Percentiles rank a stretch among this genome's conserved stretches.
These are phyloP conservation scores for Aspergillus uvarum DNA, from an alignment of 2,329 filamentous ascomycete genomes.

Conservation along the genomic window DNA sequence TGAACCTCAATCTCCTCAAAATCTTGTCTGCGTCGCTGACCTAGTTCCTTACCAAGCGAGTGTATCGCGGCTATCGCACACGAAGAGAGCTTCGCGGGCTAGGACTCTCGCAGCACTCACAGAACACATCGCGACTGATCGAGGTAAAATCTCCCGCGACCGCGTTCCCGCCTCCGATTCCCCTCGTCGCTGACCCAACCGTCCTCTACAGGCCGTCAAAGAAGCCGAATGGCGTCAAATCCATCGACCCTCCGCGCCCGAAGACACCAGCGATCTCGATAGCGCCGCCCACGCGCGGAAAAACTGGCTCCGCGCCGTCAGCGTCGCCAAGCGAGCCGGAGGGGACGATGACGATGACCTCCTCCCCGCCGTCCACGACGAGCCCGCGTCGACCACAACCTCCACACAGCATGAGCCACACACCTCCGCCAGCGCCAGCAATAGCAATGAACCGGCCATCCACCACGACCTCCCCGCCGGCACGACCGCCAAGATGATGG, in stretches of 20 bases:
- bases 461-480: conserved; percentile 55
- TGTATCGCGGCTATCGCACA: conserved; percentile 10
- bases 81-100: conserved; percentile 7
- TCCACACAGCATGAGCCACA: not conserved
- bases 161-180: not conserved
- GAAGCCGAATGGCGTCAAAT: conserved; percentile 57
- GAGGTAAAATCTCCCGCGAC: conserved; percentile 52
- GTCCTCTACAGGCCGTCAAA: conserved; percentile 47
- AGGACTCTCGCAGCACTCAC: not conserved
- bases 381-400: not conserved
- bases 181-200: not conserved
- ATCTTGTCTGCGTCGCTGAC: not conserved
- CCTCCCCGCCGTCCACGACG: conserved; percentile 29
- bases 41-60: not conserved
- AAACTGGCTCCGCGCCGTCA: conserved; percentile 74
- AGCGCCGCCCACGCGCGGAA: conserved; percentile 53
- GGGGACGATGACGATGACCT: conserved; percentile 57
- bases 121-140: conserved; percentile 56
- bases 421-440: not conserved
- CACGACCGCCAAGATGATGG: conserved; percentile 74
- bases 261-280: conserved; percentile 8
- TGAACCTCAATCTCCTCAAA: not conserved
- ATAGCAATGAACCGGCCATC: conserved; percentile 15
- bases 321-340: conserved; percentile 70
- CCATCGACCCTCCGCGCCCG: conserved; percentile 37